These are phyloP conservation scores for Aspergillus fructus DNA, from an alignment of 2,329 filamentous ascomycete species.

Conservation along the genomic window DNA sequence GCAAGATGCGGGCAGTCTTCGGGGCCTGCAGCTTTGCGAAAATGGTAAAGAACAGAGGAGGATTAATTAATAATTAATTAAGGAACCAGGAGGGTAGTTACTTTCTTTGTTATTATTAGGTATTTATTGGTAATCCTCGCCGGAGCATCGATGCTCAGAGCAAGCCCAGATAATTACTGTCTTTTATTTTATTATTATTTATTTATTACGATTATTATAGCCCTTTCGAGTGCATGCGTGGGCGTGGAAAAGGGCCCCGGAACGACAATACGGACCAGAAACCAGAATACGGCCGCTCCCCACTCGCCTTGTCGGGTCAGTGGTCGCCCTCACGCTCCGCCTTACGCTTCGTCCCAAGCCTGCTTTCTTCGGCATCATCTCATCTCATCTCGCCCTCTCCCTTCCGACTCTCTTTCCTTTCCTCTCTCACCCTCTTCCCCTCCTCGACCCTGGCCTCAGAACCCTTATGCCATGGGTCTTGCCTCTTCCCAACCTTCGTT, in stretches of 20 bases:
- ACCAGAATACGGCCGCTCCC: slow-evolving; percentile 10
- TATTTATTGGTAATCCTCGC: slow-evolving; percentile 9
- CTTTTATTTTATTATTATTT: slow-evolving; percentile 7
- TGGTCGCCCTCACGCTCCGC: slow-evolving; percentile 12
- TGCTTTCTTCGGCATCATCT: slow-evolving; percentile 28
- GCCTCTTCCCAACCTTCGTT: slow-evolving; percentile 15
- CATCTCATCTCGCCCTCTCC: slow-evolving; percentile 23
- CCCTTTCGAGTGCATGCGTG: neutral
- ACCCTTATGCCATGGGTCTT: slow-evolving; percentile 22
- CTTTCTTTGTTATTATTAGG: slow-evolving; percentile 10
- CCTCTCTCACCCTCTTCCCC: slow-evolving; percentile 8
- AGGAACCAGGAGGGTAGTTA: slow-evolving; percentile 1
- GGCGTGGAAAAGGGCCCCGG: slow-evolving; percentile 21
- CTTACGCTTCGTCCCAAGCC: slow-evolving; percentile 19
- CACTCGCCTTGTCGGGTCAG: slow-evolving; percentile 17
- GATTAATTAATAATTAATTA: too few relatives aligned
- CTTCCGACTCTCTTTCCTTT: slow-evolving; percentile 17
- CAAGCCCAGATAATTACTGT: neutral
- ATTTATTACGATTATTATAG: slow-evolving; percentile 9
- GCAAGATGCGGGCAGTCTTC: neutral
- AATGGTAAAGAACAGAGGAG: neutral
- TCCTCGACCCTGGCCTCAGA: slow-evolving; percentile 8
- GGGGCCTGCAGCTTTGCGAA: slow-evolving; percentile 9
- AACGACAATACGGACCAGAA: slow-evolving; percentile 16
- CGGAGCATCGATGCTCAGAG: slow-evolving; percentile 2